Evolutionary conservation across 2,329 filamentous ascomycete genomes (phyloP), one percentile per base, ranked within the genome.

Genomic region (Lasiodiplodia sp.): DNA sequence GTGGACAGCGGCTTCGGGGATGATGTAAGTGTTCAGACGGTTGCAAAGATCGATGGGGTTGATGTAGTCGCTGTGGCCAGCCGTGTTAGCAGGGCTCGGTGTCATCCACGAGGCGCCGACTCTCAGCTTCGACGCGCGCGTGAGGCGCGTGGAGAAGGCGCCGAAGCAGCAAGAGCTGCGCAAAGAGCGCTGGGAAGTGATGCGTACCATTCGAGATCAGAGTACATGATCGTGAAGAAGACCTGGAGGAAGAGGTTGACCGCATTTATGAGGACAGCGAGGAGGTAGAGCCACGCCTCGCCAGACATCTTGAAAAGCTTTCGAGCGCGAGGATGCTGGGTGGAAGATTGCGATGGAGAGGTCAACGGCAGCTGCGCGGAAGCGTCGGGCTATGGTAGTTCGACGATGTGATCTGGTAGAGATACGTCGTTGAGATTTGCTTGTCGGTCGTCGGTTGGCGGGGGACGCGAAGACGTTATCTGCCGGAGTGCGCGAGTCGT

Each of bases 161-260:
- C 60, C 60, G 23, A 6, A 25, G 21, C 55, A 11, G 44, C 34
- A 14, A 44, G 16, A 52, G 40, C 65, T 25, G 47, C 25, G n/a
- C 28, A 31, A 23, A 10, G 38, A 67, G 55, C 57, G 38, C n/a
- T 52, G 34, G 38, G 53, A 62, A n/a, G n/a, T 23, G 34, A n/a
- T 44, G 87, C 92, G 78, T 86, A 97, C 94, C 96, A 99, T 91
- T 99, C 96, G 78, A 99, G 85, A 87, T 99, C 96, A 83, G 93
- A 97, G 86, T 98, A 99, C 96, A 99, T 99, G 80, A 99, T 99
- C 69, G 96, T 99, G 86, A 99, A 99, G 88, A 99, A 99, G 77
- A 99, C 96, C 86, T 99, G 96, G 69, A 99, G 88, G 84, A 99
- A 99, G 79, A 99, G 89, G 87, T 99, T 99, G 89, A 99, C 94